phyloP scores from a whole-genome alignment of 441 rosid species.

The Euphorbia schlechtendalii region DNA sequence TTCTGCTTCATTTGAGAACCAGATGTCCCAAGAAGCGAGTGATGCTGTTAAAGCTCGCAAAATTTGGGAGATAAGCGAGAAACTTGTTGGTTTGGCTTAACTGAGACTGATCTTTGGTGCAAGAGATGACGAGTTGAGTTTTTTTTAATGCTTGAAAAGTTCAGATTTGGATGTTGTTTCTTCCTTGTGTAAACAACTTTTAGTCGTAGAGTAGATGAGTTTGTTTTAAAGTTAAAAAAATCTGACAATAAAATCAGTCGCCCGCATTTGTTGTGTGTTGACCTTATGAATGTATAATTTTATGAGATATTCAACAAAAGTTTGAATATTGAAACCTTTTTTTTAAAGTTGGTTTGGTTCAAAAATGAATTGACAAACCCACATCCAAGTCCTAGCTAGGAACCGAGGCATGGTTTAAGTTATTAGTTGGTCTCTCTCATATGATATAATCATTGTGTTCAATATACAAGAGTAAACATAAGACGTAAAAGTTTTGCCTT shows the following conservation, averaged over 20 bases:
- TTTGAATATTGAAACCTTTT: too few species aligned
- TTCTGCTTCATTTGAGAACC: slow-evolving; percentile 58
- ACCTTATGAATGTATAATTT: too few species aligned
- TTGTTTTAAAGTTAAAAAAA: slow-evolving; percentile 11
- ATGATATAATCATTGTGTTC: too few species aligned
- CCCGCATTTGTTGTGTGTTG: too few species aligned
- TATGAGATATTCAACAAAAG: too few species aligned
- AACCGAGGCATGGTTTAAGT: too few species aligned
- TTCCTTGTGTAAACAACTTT: slow-evolving; percentile 24
- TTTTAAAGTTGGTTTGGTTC: too few species aligned
- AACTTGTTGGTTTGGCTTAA: slow-evolving; percentile 49
- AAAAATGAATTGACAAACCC: too few species aligned
- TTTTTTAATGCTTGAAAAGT: slow-evolving; percentile 12
- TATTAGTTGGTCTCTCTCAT: too few species aligned
- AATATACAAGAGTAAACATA: too few species aligned
- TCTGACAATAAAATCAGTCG: slow-evolving; percentile 32
- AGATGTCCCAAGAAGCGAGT: slow-evolving; percentile 57
- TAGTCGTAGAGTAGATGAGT: slow-evolving; percentile 20
- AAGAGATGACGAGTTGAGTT: slow-evolving; percentile 8
- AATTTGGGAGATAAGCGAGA: slow-evolving; percentile 66
- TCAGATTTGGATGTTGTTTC: slow-evolving; percentile 19
- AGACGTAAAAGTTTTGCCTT: too few species aligned
- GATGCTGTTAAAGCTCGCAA: slow-evolving; percentile 45
- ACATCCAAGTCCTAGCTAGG: too few species aligned
- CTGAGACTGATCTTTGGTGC: slow-evolving; percentile 8